Conservation (phyloP, 306 rosid species). For the Hippophae tibetana region DNA sequence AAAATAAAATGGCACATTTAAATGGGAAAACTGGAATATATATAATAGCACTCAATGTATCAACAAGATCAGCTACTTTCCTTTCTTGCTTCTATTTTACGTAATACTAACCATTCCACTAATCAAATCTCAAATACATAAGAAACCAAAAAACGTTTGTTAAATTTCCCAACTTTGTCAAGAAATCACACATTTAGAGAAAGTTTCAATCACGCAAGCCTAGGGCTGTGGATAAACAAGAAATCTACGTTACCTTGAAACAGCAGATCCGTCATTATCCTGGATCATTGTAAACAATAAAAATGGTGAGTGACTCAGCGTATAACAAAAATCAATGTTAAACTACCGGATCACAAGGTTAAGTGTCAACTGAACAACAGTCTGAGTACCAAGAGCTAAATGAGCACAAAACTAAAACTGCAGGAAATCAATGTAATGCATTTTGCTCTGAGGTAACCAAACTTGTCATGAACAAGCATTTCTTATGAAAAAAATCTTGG, state of each 20-base stretch:
- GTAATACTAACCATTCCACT: neutral
- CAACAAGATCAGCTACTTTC: neutral
- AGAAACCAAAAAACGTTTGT: neutral
- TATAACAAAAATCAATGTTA: no score
- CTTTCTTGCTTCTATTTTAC: neutral
- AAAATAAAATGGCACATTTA: constrained; percentile 2
- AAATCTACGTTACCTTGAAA: constrained; percentile 44
- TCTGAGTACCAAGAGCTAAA: no score
- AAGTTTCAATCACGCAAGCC: neutral
- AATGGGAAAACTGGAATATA: constrained; percentile 3
- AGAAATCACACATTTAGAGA: constrained; percentile 5
- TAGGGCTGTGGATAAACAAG: neutral
- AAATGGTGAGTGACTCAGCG: no score
- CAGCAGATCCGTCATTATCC: constrained; percentile 13
- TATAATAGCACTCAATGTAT: constrained; percentile 7
- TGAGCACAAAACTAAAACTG: no score
- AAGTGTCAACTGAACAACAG: no score
- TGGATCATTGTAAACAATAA: neutral
- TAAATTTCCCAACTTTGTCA: constrained; percentile 10
- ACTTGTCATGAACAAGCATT: no score
- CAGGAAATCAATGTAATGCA: no score
- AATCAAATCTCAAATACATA: neutral
- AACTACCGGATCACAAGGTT: no score
- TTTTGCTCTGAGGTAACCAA: no score
- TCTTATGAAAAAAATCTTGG: no score